A percentile compares a stretch with the other conserved stretches of the same genome.
phyloP scores from a whole-genome alignment of 2,329 filamentous ascomycete genomes.

The Paraconiothyrium brasiliense region DNA sequence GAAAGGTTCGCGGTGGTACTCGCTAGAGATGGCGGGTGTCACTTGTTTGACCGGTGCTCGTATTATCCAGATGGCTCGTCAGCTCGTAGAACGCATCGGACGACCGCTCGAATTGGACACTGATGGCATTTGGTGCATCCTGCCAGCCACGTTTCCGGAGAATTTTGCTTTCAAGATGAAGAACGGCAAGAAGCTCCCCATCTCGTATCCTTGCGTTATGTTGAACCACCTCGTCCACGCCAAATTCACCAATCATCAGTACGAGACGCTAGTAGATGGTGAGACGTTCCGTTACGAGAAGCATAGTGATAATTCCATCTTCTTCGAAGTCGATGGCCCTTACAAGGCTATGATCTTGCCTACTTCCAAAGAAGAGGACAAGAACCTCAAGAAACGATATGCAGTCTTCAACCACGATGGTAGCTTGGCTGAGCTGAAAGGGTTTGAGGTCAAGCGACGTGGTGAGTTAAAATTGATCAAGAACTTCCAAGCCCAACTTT shows the following conservation, averaged over 20 bases:
- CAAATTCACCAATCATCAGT: constrained; percentile 96
- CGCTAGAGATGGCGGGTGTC: constrained; percentile 98
- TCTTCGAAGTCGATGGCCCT: constrained; percentile 98
- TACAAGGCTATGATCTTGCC: constrained; percentile 98
- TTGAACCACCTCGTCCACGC: constrained; percentile 96
- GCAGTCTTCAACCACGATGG: constrained; percentile 99
- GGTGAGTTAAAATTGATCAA: constrained; percentile 99
- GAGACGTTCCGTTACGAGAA: constrained; percentile 90
- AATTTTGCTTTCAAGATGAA: constrained; percentile 95
- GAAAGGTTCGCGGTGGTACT: constrained; percentile 99
- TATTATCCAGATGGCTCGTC: constrained; percentile 95
- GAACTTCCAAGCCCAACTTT: constrained; percentile 98
- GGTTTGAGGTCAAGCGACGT: constrained; percentile 96
- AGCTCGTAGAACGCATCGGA: constrained; percentile 91
- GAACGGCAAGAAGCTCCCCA: constrained; percentile 94
- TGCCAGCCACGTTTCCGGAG: constrained; percentile 94
- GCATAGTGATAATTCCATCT: constrained; percentile 98
- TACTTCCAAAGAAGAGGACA: constrained; percentile 98
- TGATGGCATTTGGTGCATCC: constrained; percentile 99
- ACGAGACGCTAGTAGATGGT: constrained; percentile 85
- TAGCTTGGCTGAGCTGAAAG: constrained; percentile 92
- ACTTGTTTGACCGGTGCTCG: constrained; percentile 95
- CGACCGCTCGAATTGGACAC: constrained; percentile 94
- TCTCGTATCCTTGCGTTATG: constrained; percentile 99
- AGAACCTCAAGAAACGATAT: constrained; percentile 99